Evolutionary conservation across 352 stramenopile genomes (phyloP).

Genomic region (Pythium myriotylum): DNA sequence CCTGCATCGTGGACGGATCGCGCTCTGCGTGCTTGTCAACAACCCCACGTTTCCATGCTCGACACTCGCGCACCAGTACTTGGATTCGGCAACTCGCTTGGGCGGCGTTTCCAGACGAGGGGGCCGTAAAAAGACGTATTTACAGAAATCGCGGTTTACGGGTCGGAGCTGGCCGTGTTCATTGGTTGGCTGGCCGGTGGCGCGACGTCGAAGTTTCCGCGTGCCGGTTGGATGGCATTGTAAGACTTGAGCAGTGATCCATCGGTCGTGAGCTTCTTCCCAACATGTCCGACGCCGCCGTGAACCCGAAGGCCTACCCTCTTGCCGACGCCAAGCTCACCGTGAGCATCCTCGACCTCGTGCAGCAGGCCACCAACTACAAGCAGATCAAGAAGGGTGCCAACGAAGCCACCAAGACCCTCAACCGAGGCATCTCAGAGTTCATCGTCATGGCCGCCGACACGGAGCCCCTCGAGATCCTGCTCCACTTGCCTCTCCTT

Average conservation of each 20-base stretch:
- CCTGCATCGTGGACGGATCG: conserved; percentile 11
- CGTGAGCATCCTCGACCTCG: conserved; percentile 98
- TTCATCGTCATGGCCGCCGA: conserved; percentile 99
- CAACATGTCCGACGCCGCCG: conserved; percentile 38
- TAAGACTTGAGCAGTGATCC: conserved; percentile 78
- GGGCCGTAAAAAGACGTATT: conserved; percentile 21
- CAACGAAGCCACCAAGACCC: conserved; percentile 99
- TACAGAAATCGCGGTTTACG: conserved; percentile 22
- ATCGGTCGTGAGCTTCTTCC: conserved; percentile 84
- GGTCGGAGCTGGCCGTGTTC: conserved; percentile 5
- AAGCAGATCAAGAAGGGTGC: conserved; percentile 99
- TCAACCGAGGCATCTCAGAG: conserved; percentile 99
- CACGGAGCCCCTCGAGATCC: conserved; percentile 99
- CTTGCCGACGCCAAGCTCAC: conserved; percentile 98
- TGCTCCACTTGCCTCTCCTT: conserved; percentile 98
- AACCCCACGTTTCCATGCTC: conserved; percentile 28
- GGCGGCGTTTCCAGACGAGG: neutral
- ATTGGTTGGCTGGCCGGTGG: conserved; percentile 29
- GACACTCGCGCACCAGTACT: conserved; percentile 8
- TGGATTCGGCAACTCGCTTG: neutral
- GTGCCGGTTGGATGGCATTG: conserved; percentile 9
- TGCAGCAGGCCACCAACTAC: conserved; percentile 99
- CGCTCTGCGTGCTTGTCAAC: conserved; percentile 10
- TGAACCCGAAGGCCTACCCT: conserved; percentile 97
- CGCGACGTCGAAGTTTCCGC: conserved; percentile 25